A percentile compares a stretch with the other conserved stretches of the same genome.
Conservation (phyloP, 352 stramenopile species). For the Phytophthora melonis region DNA sequence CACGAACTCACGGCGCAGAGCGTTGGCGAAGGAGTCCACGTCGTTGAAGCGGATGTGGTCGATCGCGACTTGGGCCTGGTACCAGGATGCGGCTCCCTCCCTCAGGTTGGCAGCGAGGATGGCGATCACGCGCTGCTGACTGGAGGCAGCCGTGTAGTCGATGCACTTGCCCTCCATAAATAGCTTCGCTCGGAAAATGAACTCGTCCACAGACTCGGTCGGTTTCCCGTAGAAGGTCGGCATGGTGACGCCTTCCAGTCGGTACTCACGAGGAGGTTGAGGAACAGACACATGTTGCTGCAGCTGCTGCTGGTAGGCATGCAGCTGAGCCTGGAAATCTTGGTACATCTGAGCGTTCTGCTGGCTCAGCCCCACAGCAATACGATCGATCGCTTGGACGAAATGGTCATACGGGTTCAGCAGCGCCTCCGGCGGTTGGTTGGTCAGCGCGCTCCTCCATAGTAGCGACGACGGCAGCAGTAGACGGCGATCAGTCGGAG, state of each 20-base stretch:
- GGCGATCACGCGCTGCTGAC: neutral
- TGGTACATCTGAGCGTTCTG: neutral
- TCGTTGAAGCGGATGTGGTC: neutral
- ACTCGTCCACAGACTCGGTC: neutral
- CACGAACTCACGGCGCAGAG: neutral
- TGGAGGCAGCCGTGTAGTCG: neutral
- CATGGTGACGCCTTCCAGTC: neutral
- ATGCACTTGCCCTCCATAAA: neutral
- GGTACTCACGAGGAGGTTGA: neutral
- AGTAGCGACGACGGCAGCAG: neutral
- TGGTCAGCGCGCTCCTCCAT: neutral
- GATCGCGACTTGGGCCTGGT: conserved; percentile 1
- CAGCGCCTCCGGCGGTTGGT: neutral
- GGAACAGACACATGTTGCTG: neutral
- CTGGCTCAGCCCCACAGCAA: neutral
- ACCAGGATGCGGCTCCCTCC: neutral
- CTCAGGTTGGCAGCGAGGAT: neutral
- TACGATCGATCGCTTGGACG: neutral
- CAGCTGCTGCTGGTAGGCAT: neutral
- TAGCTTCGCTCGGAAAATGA: neutral
- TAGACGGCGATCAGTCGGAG: neutral
- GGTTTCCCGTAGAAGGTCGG: neutral
- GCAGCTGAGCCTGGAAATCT: neutral
- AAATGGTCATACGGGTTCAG: neutral
- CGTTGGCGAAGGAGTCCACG: neutral